Evolutionary conservation across 2,329 filamentous ascomycete species (phyloP).

Genomic region (Pseudocercospora eumusae): DNA sequence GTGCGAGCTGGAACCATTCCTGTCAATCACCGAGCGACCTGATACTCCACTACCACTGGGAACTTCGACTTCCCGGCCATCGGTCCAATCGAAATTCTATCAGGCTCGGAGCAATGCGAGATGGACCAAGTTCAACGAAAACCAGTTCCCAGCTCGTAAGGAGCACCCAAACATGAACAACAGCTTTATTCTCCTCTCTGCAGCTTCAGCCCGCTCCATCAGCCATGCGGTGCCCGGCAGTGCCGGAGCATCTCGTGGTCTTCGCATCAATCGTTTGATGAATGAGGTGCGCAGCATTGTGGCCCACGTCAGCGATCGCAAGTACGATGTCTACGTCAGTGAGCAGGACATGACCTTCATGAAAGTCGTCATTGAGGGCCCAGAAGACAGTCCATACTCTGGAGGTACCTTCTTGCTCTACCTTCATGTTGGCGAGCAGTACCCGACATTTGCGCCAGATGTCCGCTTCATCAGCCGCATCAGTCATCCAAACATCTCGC

Average conservation of each 20-base stretch:
- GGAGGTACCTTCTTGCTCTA: slow-evolving; percentile 42
- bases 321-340: slow-evolving; percentile 45
- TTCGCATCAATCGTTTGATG: slow-evolving; percentile 36
- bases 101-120: slow-evolving; percentile 7
- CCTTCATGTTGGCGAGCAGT: slow-evolving; percentile 42
- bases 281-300: slow-evolving; percentile 42
- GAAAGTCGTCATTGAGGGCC: slow-evolving; percentile 45
- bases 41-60: slow-evolving; percentile 17
- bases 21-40: slow-evolving; percentile 41
- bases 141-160: slow-evolving; percentile 39
- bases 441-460: slow-evolving; percentile 41
- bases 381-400: slow-evolving; percentile 38
- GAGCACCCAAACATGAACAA: slow-evolving; percentile 40
- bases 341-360: slow-evolving; percentile 45
- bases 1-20: slow-evolving; percentile 44
- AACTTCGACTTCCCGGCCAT: background rate
- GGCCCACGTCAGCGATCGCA: slow-evolving; percentile 33
- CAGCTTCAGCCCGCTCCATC: slow-evolving; percentile 10
- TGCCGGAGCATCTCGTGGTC: slow-evolving; percentile 24
- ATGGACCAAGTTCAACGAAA: slow-evolving; percentile 34
- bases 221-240: background rate
- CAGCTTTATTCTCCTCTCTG: slow-evolving; percentile 34
- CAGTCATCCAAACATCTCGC: slow-evolving; percentile 45
- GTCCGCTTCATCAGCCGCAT: slow-evolving; percentile 43
- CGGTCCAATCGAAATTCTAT: slow-evolving; percentile 23